Base-by-base conservation (phyloP, 768 basidiomycete species). In the Russula griseocarnosa region DNA sequence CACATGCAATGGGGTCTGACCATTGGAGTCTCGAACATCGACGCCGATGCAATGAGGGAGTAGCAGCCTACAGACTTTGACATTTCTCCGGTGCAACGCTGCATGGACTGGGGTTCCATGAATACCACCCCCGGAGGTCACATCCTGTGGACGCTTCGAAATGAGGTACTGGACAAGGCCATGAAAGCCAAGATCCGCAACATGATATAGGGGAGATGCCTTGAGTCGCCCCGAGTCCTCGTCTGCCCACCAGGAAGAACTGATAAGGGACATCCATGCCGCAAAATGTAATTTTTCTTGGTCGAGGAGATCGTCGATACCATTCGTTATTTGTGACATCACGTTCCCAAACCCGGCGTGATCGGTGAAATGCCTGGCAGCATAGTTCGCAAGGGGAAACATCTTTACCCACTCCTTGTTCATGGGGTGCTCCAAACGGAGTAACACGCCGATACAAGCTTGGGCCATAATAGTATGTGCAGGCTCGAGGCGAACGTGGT, bases 181-280 rank as follows among this genome's bases (percentile, higher is more conserved):
- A 8, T 1, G 11, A 26, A 44, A 42, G 1, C 56, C 42, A n/a
- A 57, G 28, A 9, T 47, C 46, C n/a, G 13, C 32, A 4, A 46
- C 46, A 40, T 55, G 5, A 28, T 56, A 56, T 56, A 56, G 11
- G 11, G 55, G 55, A n/a, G 55, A 20, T 42, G 28, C 40, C 11
- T 26, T 18, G 22, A 5, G 22, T 26, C 18, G 36, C 36, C 24
- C 54, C 1, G 36, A 40, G 38, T 55, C 22, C 3, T 55, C 18
- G 7, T 26, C 54, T 22, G n/a, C 54, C 54, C 54, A 55, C 54
- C 54, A 55, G 14, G 54, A 55, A 18, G 36, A 16, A 18, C 54
- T 55, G 7, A 55, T 55, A 18, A 40, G 16, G 20, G 54, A 55
- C 36, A 55, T 55, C 54, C 54, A 55, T 26, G 54, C 36, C 14